Percentiles rank a stretch among this genome's conserved stretches.
These are phyloP conservation scores for Sclerotinia spermophila DNA, from an alignment of 2,329 filamentous ascomycete genomes.

Conservation along the genomic window DNA sequence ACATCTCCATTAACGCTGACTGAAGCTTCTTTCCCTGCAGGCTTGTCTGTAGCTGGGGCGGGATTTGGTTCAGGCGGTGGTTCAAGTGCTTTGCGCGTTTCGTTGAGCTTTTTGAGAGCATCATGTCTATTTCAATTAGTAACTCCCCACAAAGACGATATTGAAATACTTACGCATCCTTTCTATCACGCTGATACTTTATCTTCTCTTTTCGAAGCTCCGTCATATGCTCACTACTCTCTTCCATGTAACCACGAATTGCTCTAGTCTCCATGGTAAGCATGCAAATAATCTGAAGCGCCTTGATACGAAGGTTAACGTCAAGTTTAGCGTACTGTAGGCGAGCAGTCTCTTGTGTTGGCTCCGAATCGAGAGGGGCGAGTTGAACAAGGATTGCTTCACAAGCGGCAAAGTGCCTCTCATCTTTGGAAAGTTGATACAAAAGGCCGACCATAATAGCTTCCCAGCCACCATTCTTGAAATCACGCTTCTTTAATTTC, in stretches of 20 bases:
- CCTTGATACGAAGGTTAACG: constrained; percentile 75
- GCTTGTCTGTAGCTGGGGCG: constrained; percentile 37
- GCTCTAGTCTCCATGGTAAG: constrained; percentile 82
- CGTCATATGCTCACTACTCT: constrained; percentile 92
- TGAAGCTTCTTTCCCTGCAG: constrained; percentile 4
- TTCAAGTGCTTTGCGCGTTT: constrained; percentile 67
- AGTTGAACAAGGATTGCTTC: constrained; percentile 76
- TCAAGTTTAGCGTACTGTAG: constrained; percentile 72
- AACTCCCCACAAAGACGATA: background rate
- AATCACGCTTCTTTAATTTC: constrained; percentile 76
- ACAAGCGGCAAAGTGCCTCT: constrained; percentile 65
- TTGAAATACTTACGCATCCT: constrained; percentile 52
- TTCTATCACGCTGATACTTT: constrained; percentile 77
- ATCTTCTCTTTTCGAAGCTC: constrained; percentile 94
- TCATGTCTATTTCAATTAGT: constrained; percentile 54
- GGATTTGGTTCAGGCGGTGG: constrained; percentile 62
- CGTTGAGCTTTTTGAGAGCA: constrained; percentile 66
- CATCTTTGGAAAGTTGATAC: constrained; percentile 76
- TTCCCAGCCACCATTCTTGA: constrained; percentile 87
- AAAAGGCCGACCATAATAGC: constrained; percentile 82
- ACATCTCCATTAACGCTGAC: constrained; percentile 48
- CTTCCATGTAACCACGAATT: constrained; percentile 83
- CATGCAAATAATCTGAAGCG: constrained; percentile 81
- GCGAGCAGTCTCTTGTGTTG: constrained; percentile 69
- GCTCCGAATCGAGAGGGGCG: constrained; percentile 72